phyloP scores from a whole-genome alignment of 352 stramenopile species.

The Phytophthora litchii region DNA sequence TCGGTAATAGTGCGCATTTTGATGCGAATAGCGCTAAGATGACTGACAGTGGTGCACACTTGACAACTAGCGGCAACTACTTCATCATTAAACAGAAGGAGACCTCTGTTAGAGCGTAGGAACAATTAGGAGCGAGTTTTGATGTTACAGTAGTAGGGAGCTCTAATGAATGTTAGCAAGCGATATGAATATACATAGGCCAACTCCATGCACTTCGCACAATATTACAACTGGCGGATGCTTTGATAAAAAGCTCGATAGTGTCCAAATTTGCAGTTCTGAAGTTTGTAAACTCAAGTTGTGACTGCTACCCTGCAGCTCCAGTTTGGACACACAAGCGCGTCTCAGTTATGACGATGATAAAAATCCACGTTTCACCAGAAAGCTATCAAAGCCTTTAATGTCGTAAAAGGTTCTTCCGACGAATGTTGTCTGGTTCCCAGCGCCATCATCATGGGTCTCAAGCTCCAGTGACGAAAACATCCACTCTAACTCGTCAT shows the following conservation, averaged over 20 bases:
- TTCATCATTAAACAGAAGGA: slow-evolving; percentile 19
- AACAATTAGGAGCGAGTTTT: background rate
- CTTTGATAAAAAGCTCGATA: background rate
- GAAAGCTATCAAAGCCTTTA: slow-evolving; percentile 61
- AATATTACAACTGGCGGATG: background rate
- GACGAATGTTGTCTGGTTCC: slow-evolving; percentile 21
- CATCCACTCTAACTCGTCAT: slow-evolving; percentile 67
- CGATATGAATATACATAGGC: background rate
- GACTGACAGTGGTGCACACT: background rate
- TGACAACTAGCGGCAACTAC: slow-evolving; percentile 2
- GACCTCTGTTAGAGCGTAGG: slow-evolving; percentile 14
- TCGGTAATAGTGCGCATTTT: background rate
- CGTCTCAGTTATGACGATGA: background rate
- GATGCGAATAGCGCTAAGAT: background rate
- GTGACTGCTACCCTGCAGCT: no score
- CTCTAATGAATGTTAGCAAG: no score
- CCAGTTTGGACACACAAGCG: no score
- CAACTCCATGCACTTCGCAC: background rate
- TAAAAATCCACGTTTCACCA: slow-evolving; percentile 31
- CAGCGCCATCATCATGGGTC: slow-evolving; percentile 6
- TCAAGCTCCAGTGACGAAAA: slow-evolving; percentile 57
- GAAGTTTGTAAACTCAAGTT: no score
- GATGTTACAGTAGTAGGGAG: background rate
- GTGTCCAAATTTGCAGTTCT: background rate
- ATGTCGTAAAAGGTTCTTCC: slow-evolving; percentile 79